Evolutionary conservation across 257 asterid species (phyloP), one percentile per base, ranked within the genome.

Genomic region (Ophiorrhiza pumila): DNA sequence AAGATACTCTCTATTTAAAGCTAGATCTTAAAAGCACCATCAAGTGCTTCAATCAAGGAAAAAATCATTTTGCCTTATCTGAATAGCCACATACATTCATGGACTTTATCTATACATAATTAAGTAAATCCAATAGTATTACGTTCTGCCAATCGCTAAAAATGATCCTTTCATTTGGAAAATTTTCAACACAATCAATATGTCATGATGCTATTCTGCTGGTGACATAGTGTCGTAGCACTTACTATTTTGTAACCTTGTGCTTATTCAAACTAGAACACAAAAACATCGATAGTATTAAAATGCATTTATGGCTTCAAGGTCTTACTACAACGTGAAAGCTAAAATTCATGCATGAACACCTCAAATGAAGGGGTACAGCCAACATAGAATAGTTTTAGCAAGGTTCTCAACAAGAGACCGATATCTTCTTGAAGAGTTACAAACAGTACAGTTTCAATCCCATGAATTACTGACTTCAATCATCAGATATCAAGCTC

Each of bases 401-500:
- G 9, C 13, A 62, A 62, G 31, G n/a, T 57, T 9, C 12, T 37
- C 25, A 29, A 34, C 35, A 39, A 22, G 39, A 8, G 1, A 29
- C 46, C 46, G 8, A 35, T 4, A 35, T 61, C 67, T 18, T 25
- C 68, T 35, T 62, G 59, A 59, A 5, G 15, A 12, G 29, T 18
- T 14, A n/a, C n/a, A n/a, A n/a, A n/a, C n/a, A 12, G 5, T 6
- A 59, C 42, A 60, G 25, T 69, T 13, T 50, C 23, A 39, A 32
- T 34, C 31, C 61, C 73, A 35, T 2, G 20, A 70, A 41, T 22
- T 18, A 29, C 42, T 39, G 12, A 37, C 50, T 37, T 27, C 61
- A 70, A 55, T 29, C 47, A 52, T 12, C 63, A 69, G 73, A 5
- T 69, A 69, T 57, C 20, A 25, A 56, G 27, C 27, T 56, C 20